Conservation (phyloP, 345 rosid species). For the Dovyalis caffra region DNA sequence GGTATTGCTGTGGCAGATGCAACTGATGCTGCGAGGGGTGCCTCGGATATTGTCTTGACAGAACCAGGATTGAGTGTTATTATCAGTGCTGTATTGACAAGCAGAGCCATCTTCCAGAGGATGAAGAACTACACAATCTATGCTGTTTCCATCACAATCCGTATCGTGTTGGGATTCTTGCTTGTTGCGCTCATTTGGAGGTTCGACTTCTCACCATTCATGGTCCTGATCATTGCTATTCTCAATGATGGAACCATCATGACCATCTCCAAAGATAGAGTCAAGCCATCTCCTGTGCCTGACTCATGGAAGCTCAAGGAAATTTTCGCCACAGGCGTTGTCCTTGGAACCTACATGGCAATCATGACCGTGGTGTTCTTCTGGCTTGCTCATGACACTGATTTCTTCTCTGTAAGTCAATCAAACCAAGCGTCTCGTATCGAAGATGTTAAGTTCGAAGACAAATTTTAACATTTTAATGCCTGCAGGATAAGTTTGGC, state of each 20-base stretch:
- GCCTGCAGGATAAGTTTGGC: constrained; percentile 55
- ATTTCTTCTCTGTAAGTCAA: constrained; percentile 65
- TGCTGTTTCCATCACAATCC: constrained; percentile 94
- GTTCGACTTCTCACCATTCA: constrained; percentile 89
- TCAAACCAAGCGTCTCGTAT: background rate
- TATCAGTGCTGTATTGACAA: constrained; percentile 81
- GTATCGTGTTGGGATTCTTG: constrained; percentile 93
- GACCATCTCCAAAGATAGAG: constrained; percentile 92
- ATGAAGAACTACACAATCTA: constrained; percentile 98
- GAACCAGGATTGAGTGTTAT: constrained; percentile 94
- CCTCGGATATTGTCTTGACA: constrained; percentile 72
- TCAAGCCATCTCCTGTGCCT: constrained; percentile 92
- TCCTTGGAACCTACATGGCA: constrained; percentile 81
- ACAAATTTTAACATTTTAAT: background rate
- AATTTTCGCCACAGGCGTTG: constrained; percentile 85
- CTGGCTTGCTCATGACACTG: constrained; percentile 60
- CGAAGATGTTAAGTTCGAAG: background rate
- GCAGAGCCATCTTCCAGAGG: constrained; percentile 88
- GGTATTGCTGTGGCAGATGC: constrained; percentile 95
- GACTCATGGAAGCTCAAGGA: constrained; percentile 95
- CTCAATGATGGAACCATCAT: constrained; percentile 93
- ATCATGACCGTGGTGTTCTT: constrained; percentile 83
- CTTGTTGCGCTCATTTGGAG: constrained; percentile 83
- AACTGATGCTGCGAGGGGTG: constrained; percentile 87
- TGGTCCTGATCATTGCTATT: constrained; percentile 94